Base-by-base conservation (phyloP, 495 filamentous ascomycete species). In the Penicillium odoratum region DNA sequence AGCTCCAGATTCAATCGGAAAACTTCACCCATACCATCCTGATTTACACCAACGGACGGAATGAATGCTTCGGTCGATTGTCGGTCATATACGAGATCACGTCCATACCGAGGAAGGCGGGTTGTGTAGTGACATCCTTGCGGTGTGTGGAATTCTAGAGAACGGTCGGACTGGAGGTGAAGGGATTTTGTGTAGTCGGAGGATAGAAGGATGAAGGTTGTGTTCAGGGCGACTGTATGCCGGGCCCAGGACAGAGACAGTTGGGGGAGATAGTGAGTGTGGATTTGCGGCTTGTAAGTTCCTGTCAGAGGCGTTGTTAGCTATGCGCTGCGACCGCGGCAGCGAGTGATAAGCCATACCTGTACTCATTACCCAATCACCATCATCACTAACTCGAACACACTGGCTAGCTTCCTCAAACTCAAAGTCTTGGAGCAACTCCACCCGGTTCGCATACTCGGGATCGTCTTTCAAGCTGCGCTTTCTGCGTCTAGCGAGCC, bases 361-460 rank as follows among this genome's bases (percentile, higher is more conserved):
- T 61, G 93, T 95, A 63, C 91, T 96, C 90, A 98, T 95, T 9
- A 97, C 91, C 90, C 94, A 99, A 66, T 98, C 87, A 36, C 93
- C 93, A 83, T 99, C 95, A 56, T 97, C 94, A 69, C 91, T 96
- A 33, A 91, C 88, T 34, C 91, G 79, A 47, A 99, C 81, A 69
- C 93, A 97, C 46, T 87, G 83, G 69, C 93, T 97, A n/a, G 95
- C 92, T 72, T 99, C 95, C 66, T 98, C 94, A 60, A 98, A 99
- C 65, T 96, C 93, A 68, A 99, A 99, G 67, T 98, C 93, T 66
- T 99, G 95, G 26, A 99, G 80, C 48, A 99, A 78, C 71, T 99
- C 95, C 57, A 99, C 88, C 51, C 94, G 88, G 69, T 91, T 96
- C 53, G 91, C 86, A 74, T 89, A 97, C 62, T 96, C 93, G 48